A percentile compares a stretch with the other conserved stretches of the same genome.
Evolutionary conservation across 345 rosid genomes (phyloP).

Genomic region (Anacardium occidentale): DNA sequence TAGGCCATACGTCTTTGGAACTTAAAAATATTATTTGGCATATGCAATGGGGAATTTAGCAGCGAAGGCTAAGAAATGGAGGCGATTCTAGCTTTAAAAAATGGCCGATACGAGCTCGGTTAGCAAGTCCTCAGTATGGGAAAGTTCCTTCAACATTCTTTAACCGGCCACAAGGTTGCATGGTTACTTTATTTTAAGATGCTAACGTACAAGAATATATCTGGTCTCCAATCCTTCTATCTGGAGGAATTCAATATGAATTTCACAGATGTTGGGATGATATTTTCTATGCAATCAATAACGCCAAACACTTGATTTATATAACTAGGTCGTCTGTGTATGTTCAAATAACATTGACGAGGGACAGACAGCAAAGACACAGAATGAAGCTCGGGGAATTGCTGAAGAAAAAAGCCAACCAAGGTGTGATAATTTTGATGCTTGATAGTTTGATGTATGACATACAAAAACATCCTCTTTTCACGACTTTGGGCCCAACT

Average conservation of each 20-base stretch:
- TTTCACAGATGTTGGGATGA: constrained; percentile 79
- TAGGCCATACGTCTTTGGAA: no score
- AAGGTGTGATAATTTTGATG: constrained; percentile 58
- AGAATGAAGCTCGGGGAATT: constrained; percentile 52
- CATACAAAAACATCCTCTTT: constrained; percentile 66
- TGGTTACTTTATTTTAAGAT: constrained; percentile 77
- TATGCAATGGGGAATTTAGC: background rate
- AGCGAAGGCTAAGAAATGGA: no score
- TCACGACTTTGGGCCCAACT: constrained; percentile 40
- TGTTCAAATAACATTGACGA: constrained; percentile 46
- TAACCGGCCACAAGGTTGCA: constrained; percentile 54
- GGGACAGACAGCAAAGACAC: constrained; percentile 43
- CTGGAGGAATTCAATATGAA: constrained; percentile 26
- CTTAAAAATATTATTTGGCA: background rate
- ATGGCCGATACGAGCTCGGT: no score
- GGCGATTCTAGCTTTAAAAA: no score
- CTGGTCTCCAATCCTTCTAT: constrained; percentile 16
- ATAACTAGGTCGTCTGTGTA: constrained; percentile 79
- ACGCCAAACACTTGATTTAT: constrained; percentile 65
- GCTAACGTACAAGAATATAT: constrained; percentile 50
- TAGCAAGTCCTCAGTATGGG: constrained; percentile 8
- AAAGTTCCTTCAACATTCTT: constrained; percentile 67
- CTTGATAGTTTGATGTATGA: constrained; percentile 72
- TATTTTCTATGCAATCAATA: constrained; percentile 55
- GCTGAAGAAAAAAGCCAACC: constrained; percentile 54